Percentiles rank a stretch among this genome's conserved stretches.
Conservation (phyloP, 495 filamentous ascomycete species). For the Aspergillus incahuasiensis region DNA sequence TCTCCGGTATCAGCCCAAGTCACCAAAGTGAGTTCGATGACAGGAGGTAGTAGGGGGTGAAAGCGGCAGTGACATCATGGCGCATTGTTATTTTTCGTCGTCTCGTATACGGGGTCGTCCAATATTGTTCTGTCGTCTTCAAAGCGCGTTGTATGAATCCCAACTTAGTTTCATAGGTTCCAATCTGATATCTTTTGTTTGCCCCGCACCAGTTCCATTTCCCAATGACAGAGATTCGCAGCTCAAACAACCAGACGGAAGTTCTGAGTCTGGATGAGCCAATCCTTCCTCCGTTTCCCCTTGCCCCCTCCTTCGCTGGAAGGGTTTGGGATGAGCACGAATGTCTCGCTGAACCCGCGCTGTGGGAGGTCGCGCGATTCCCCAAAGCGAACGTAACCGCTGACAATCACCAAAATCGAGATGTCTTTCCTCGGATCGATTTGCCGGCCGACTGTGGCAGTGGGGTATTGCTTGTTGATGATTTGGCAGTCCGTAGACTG, state of each 20-base stretch:
- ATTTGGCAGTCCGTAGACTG: constrained; percentile 68
- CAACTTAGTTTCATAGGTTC: constrained; percentile 1
- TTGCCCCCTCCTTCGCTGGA: constrained; percentile 42
- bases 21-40: constrained; percentile 10
- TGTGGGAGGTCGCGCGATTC: constrained; percentile 50
- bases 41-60: neutral
- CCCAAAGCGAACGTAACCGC: constrained; percentile 61
- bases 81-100: neutral
- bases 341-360: constrained; percentile 67
- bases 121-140: neutral
- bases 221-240: neutral
- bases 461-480: constrained; percentile 60
- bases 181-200: neutral
- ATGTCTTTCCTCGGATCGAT: constrained; percentile 50
- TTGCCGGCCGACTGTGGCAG: constrained; percentile 34
- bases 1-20: constrained; percentile 48
- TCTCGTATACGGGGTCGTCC: neutral
- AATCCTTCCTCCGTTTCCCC: constrained; percentile 46
- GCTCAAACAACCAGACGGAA: constrained; percentile 58
- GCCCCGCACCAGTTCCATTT: neutral
- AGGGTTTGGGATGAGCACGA: constrained; percentile 73
- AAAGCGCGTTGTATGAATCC: constrained; percentile 11
- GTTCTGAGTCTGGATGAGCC: constrained; percentile 70
- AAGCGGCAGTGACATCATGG: neutral
- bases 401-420: constrained; percentile 64